These are phyloP conservation scores for Ramalina intermedia DNA, from an alignment of 495 filamentous ascomycete species.

Conservation along the genomic window DNA sequence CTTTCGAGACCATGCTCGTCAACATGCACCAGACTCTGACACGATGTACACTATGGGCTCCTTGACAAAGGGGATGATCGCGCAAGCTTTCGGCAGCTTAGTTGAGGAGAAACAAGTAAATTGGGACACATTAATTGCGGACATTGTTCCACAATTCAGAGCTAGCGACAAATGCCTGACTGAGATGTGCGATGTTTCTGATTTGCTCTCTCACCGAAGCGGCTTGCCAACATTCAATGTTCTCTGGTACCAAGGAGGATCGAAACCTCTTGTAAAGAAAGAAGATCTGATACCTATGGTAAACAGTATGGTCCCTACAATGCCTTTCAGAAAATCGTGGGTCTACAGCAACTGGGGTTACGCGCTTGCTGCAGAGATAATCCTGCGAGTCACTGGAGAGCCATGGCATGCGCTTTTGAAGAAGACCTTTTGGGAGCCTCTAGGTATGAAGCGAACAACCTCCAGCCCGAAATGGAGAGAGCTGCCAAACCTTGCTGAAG, in stretches of 20 bases:
- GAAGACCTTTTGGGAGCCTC: slow-evolving; percentile 30
- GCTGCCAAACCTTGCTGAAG: slow-evolving; percentile 3
- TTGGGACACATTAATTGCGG: slow-evolving; percentile 14
- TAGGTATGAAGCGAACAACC: slow-evolving; percentile 28
- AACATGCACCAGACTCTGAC: slow-evolving; percentile 11
- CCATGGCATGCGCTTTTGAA: slow-evolving; percentile 26
- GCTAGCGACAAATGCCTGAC: slow-evolving; percentile 11
- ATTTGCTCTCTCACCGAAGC: slow-evolving; percentile 35
- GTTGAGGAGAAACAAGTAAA: slow-evolving; percentile 17
- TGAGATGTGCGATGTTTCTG: slow-evolving; percentile 30
- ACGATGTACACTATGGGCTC: slow-evolving; percentile 26
- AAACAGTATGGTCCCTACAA: slow-evolving; percentile 9
- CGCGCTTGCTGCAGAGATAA: slow-evolving; percentile 25
- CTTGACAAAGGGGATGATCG: slow-evolving; percentile 24
- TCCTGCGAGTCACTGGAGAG: slow-evolving; percentile 28
- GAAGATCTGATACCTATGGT: too few relatives aligned
- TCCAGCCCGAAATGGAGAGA: background rate
- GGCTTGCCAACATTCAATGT: slow-evolving; percentile 26
- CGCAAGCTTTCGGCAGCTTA: slow-evolving; percentile 21
- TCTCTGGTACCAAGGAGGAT: slow-evolving; percentile 9
- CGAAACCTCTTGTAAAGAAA: too few relatives aligned
- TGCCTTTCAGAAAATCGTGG: slow-evolving; percentile 22
- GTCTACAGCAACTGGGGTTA: slow-evolving; percentile 39
- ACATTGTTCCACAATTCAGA: slow-evolving; percentile 17
- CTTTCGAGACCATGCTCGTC: slow-evolving; percentile 10